Percentiles rank a stretch among this genome's conserved stretches.
These are phyloP conservation scores for Eucalyptus regnans DNA, from an alignment of 345 rosid species.

Conservation along the genomic window DNA sequence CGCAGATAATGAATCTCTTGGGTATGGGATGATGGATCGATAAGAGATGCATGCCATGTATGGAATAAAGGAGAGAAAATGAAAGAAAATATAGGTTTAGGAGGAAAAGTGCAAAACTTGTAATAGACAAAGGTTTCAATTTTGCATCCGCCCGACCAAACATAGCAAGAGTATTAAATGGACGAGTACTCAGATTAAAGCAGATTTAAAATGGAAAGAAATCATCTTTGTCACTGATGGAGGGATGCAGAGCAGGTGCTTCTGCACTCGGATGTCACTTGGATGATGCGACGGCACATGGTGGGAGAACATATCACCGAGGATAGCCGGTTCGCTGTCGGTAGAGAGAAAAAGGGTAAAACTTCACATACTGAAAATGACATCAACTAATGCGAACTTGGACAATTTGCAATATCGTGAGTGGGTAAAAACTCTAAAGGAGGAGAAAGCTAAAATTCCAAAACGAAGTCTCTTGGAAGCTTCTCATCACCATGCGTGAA, in stretches of 20 bases:
- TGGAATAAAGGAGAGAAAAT: not conserved
- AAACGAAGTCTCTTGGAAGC: not conserved
- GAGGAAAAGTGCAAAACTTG: not conserved
- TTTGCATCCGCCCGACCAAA: not conserved
- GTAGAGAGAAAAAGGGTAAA: not conserved
- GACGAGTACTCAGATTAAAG: not conserved
- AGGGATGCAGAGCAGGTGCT: not conserved
- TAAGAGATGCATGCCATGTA: not conserved
- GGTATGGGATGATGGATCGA: not conserved
- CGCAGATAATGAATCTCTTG: not conserved
- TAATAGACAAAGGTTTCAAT: not conserved
- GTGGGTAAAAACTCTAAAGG: not conserved
- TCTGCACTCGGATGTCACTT: no score
- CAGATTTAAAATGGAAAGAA: not conserved
- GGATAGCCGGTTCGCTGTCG: not conserved
- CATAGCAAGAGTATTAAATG: not conserved
- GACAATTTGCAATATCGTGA: not conserved
- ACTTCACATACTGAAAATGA: not conserved
- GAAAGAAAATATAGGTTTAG: not conserved
- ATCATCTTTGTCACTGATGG: not conserved
- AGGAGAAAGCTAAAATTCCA: not conserved
- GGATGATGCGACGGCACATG: no score
- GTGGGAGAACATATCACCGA: not conserved
- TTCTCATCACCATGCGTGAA: not conserved
- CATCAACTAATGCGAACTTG: not conserved